Evolutionary conservation across 164 flowering plant species (phyloP).

Genomic region (Piper longum): DNA sequence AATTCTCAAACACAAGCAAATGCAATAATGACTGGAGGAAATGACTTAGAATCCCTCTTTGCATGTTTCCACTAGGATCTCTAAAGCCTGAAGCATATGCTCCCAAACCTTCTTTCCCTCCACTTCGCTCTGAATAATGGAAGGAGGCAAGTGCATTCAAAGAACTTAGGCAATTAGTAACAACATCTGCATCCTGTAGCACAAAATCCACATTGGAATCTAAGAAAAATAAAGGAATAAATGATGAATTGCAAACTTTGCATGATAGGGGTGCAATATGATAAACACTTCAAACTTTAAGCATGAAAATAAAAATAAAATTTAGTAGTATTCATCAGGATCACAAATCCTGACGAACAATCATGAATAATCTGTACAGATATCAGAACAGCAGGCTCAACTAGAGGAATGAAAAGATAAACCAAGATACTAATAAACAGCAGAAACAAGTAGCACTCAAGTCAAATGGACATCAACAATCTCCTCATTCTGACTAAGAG

Average conservation of each 20-base stretch:
- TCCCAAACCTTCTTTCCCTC: constrained; percentile 62
- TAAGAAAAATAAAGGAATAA: background rate
- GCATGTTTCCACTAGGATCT: constrained; percentile 33
- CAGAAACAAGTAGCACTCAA: no score
- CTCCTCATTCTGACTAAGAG: no score
- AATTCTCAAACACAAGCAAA: constrained; percentile 79
- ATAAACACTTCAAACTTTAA: no score
- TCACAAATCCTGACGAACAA: no score
- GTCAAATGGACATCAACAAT: no score
- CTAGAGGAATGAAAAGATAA: no score
- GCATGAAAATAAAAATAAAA: no score
- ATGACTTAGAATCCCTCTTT: constrained; percentile 56
- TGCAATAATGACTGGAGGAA: constrained; percentile 63
- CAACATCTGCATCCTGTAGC: constrained; percentile 61
- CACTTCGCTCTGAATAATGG: constrained; percentile 59
- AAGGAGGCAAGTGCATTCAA: constrained; percentile 68
- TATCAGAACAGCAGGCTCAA: no score
- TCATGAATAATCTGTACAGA: no score
- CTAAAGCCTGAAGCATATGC: constrained; percentile 35
- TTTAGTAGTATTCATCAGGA: no score
- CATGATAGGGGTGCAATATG: background rate
- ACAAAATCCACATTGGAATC: constrained; percentile 3
- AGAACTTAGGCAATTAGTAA: constrained; percentile 65
- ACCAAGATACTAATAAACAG: no score
- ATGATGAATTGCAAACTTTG: background rate